A percentile compares a stretch with the other conserved stretches of the same genome.
phyloP scores from a whole-genome alignment of 2,329 filamentous ascomycete genomes.

The Penicillium brasilianum region DNA sequence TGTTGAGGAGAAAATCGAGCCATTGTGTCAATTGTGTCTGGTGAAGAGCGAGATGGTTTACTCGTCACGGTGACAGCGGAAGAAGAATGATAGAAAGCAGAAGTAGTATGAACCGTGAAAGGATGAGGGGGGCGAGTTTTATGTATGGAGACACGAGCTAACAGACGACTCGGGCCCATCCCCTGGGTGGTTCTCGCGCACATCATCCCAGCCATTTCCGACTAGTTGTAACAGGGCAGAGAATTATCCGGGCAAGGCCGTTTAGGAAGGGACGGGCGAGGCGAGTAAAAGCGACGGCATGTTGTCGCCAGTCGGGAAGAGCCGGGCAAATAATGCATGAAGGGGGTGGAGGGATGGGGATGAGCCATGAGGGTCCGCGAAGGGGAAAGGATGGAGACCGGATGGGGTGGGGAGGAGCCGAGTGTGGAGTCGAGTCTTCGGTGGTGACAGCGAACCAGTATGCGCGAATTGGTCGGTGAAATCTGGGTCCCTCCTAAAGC shows the following conservation, averaged over 20 bases:
- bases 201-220: slow-evolving; percentile 41
- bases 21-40: slow-evolving; percentile 42
- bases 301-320: slow-evolving; percentile 36
- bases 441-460: slow-evolving; percentile 36
- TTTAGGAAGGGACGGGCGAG: slow-evolving; percentile 21
- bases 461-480: slow-evolving; percentile 25
- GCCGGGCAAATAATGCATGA: slow-evolving; percentile 27
- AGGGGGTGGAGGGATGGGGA: slow-evolving; percentile 14
- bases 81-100: slow-evolving; percentile 27
- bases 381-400: slow-evolving; percentile 16
- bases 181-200: slow-evolving; percentile 37
- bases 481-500: slow-evolving; percentile 32
- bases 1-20: slow-evolving; percentile 43
- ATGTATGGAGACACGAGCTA: slow-evolving; percentile 36
- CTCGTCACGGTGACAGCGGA: slow-evolving; percentile 24
- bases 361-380: slow-evolving; percentile 18
- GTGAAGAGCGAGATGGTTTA: slow-evolving; percentile 32
- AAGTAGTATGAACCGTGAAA: slow-evolving; percentile 14
- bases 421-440: slow-evolving; percentile 30
- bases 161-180: slow-evolving; percentile 32
- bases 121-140: slow-evolving; percentile 37
- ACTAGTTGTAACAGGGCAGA: slow-evolving; percentile 57
- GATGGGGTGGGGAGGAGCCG: neutral
- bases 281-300: slow-evolving; percentile 32
- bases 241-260: slow-evolving; percentile 30